Percentiles rank a stretch among this genome's conserved stretches.
phyloP scores from a whole-genome alignment of 805 yeast species.

The Nakazawaea pomicola region DNA sequence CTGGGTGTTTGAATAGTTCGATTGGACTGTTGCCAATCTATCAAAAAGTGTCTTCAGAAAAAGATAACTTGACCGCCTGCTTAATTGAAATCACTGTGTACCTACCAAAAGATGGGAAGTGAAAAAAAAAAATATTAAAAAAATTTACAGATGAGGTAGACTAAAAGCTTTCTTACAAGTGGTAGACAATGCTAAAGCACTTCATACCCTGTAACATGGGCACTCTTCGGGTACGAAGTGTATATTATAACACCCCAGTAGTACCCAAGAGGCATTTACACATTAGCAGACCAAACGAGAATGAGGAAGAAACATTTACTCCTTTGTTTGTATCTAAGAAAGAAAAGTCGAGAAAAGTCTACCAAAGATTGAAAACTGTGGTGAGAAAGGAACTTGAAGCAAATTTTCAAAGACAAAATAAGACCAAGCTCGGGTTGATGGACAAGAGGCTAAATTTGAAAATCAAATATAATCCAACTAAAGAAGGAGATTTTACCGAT shows the following conservation, averaged over 20 bases:
- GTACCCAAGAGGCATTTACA: background rate
- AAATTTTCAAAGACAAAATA: background rate
- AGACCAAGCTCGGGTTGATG: conserved; percentile 4
- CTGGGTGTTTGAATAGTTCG: too few species aligned
- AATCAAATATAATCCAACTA: conserved; percentile 10
- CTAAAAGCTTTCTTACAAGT: too few species aligned
- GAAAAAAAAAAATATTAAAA: background rate
- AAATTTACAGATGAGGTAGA: background rate
- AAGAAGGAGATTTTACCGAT: conserved; percentile 6
- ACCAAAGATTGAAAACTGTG: conserved; percentile 2
- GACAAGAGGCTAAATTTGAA: conserved; percentile 8
- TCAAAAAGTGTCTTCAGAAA: too few species aligned
- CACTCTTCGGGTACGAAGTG: background rate
- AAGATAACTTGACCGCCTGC: too few species aligned
- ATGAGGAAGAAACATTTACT: background rate
- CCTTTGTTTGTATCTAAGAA: background rate
- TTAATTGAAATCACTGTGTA: too few species aligned
- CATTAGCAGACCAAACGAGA: background rate
- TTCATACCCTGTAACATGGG: too few species aligned
- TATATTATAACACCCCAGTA: background rate
- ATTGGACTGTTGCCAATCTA: too few species aligned
- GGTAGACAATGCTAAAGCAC: too few species aligned
- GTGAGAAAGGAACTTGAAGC: conserved; percentile 7
- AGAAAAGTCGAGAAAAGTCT: conserved; percentile 4
- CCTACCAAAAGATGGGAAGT: too few species aligned